Evolutionary conservation across 2,329 filamentous ascomycete species (phyloP), one percentile per base, ranked within the genome.

Genomic region (Trichophyton verrucosum): DNA sequence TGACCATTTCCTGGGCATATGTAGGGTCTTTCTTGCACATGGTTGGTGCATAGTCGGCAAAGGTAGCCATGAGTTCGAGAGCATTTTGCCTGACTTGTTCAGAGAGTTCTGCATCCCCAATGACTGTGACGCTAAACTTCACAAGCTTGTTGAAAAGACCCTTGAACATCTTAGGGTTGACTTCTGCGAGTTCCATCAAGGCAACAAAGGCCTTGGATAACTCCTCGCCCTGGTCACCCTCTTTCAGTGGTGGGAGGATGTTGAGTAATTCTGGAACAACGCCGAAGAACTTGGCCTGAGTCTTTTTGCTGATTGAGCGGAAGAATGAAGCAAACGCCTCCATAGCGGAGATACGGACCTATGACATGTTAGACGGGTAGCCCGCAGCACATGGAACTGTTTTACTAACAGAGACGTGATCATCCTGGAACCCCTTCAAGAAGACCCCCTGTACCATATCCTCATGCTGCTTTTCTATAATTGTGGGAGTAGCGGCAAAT

Each of bases 161-260:
- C 76, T 94, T 95, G 78, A 99, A 99, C 91, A 97, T 97, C 76
- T 94, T 95, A 22, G 92, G 91, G 22, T 89, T 88, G n/a, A 87
- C 83, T 75, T 97, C 94, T 44, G 94, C 94, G 60, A 99, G 81
- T 66, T 97, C 94, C 68, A 99, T 96, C 56, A 99, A 81, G 24
- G 92, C 87, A 61, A 96, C 80, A 47, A 99, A 84, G 22, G 91
- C 91, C 71, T 91, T 91, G 66, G 89, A 92, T 15, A 99, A 83
- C 65, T 95, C 86, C 13, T 96, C 92, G 11, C 90, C 94, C 70
- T 99, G 90, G 65, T 88, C 84, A 1, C 87, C 84, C 66, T 96
- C 90, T 76, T 96, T 96, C 73, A 99, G 86, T 0, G 94, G 94
- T 6, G 91, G 91, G 2, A 99, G 81, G 62, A 96, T 91, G 73